Evolutionary conservation across 371 early-diverging fungal species (phyloP), one percentile per base, ranked within the genome.

Genomic region (Mortierella sp.): DNA sequence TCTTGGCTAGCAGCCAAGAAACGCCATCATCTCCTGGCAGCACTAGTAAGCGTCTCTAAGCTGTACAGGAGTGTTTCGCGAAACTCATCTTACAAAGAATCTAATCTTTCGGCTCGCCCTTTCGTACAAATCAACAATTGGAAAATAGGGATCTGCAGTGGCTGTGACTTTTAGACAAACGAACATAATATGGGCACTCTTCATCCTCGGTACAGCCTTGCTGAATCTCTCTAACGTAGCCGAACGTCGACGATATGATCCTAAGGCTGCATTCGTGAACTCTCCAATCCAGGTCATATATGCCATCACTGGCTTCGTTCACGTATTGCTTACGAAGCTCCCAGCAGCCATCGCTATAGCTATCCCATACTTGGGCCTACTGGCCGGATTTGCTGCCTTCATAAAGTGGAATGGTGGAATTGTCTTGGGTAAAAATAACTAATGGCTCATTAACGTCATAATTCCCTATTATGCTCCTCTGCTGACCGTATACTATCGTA

Each of bases 151-250:
- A 12, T 86, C 91, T 5, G 71, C 88, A 1, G 54, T 91, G 0
- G 88, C 96, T 20, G 69, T 96, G 35, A 86, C 89, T 32, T 93
- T 96, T 76, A 88, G 98, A 5, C 98, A 98, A 81, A 97, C 97
- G n/a, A 98, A 98, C 79, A 88, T 94, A 20, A 85, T 97, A 0
- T 98, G 97, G 97, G 73, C 90, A 3, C 77, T 85, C 24, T 91
- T 94, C 62, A 88, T 89, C 35, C 84, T 88, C 61, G 89, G 89
- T 24, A 66, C 87, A 0, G 59, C 87, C 18, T 64, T 74, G 6
- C 43, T 78, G 20, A 60, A 66, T 22, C 62, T 83, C n/a, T 64
- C 73, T 10, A 66, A 26, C 30, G 40, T 70, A 11, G 30, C 51
- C 0, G 78, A 79, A 28, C 67, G 72, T 24, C 81, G 74, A 4